Conservation (phyloP, 169 alveolate genomes). For the Plasmodium adleri region DNA sequence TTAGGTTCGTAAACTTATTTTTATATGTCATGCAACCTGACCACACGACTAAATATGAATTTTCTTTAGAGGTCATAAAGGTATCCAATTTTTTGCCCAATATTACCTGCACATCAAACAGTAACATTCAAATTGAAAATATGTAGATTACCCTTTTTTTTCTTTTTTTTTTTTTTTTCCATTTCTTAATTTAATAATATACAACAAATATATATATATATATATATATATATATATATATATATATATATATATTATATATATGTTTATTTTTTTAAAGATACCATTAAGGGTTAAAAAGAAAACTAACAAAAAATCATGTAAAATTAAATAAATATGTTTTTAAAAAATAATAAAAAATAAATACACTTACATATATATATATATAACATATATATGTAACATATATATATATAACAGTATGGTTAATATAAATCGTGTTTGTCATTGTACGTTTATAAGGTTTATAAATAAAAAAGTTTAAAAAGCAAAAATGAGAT, state of each 20-base stretch:
- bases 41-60: conserved; percentile 26
- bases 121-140: background rate
- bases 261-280: too few species aligned
- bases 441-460: background rate
- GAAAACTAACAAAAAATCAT: too few species aligned
- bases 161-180: background rate
- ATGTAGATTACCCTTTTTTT: background rate
- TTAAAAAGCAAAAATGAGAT: background rate
- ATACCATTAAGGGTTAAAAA: too few species aligned
- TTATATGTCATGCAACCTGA: conserved; percentile 58
- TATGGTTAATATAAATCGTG: too few species aligned
- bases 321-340: too few species aligned
- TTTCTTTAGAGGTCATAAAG: conserved; percentile 32
- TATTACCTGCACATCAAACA: conserved; percentile 8
- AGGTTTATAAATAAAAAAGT: background rate
- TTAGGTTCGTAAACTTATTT: conserved; percentile 23
- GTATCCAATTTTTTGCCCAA: conserved; percentile 49
- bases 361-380: too few species aligned
- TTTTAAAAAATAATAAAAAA: too few species aligned
- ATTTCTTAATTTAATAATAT: background rate
- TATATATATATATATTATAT: background rate
- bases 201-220: background rate
- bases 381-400: too few species aligned
- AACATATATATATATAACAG: too few species aligned
- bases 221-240: background rate